Conservation (phyloP, 495 filamentous ascomycete species). For the Penicillium taxi region DNA sequence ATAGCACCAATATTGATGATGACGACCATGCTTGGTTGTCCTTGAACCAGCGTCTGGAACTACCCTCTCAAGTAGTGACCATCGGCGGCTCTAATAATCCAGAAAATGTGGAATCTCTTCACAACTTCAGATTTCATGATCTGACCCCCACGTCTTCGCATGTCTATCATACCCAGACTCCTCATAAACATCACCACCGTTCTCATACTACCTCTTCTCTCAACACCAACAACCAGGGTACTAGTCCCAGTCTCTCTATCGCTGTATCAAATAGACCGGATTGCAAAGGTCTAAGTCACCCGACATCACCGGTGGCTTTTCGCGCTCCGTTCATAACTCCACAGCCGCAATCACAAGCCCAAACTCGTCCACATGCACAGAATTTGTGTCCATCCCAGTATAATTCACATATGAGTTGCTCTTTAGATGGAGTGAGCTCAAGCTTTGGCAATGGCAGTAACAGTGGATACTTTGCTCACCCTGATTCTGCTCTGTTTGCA, state of each 20-base stretch:
- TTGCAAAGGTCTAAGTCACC: not conserved
- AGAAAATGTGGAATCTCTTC: not conserved
- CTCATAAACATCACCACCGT: conserved; percentile 25
- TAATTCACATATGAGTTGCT: no score
- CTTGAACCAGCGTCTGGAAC: conserved; percentile 64
- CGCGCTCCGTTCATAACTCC: conserved; percentile 19
- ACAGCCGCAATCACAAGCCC: conserved; percentile 12
- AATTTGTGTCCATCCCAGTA: no score
- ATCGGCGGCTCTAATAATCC: conserved; percentile 16
- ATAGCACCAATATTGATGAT: conserved; percentile 22
- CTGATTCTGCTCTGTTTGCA: conserved; percentile 8
- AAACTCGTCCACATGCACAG: conserved; percentile 1
- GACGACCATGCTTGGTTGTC: conserved; percentile 64
- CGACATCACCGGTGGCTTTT: conserved; percentile 9
- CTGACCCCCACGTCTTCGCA: conserved; percentile 2
- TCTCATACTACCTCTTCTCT: conserved; percentile 31
- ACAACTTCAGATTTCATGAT: conserved; percentile 3
- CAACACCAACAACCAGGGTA: conserved; percentile 7
- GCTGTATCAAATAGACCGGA: conserved; percentile 18
- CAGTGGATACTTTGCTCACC: conserved; percentile 24
- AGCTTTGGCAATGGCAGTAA: conserved; percentile 3
- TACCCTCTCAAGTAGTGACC: conserved; percentile 42
- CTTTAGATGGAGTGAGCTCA: no score
- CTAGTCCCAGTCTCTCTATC: conserved; percentile 11
- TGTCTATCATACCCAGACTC: conserved; percentile 2